A percentile compares a stretch with the other conserved stretches of the same genome.
These are phyloP conservation scores for Prunella vulgaris DNA, from an alignment of 257 asterid species.

Conservation along the genomic window DNA sequence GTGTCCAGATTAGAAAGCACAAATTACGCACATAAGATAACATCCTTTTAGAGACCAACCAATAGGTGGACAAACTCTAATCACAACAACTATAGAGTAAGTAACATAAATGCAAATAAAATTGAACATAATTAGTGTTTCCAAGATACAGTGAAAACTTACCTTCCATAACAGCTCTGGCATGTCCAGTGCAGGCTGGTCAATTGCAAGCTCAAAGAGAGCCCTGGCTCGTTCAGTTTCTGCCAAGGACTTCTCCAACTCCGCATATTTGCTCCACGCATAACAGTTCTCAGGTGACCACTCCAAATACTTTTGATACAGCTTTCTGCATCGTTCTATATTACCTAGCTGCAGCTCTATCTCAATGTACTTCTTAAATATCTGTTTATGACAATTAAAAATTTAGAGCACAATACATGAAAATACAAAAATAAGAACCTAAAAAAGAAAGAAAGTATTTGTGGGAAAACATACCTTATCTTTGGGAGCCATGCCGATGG, in stretches of 20 bases:
- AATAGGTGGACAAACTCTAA: conserved; percentile 1
- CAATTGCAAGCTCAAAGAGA: conserved; percentile 90
- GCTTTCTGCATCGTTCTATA: conserved; percentile 79
- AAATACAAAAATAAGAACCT: conserved; percentile 10
- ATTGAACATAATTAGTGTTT: not conserved
- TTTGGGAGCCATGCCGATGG: conserved; percentile 64
- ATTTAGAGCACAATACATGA: conserved; percentile 8
- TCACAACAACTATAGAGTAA: not conserved
- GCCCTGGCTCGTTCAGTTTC: conserved; percentile 96
- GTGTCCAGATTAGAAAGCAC: not conserved
- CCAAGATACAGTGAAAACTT: conserved; percentile 4
- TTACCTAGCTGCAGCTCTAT: conserved; percentile 88
- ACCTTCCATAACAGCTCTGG: conserved; percentile 98
- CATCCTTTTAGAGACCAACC: not conserved
- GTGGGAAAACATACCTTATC: conserved; percentile 42
- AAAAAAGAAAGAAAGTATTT: conserved; percentile 4
- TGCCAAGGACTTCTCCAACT: conserved; percentile 70
- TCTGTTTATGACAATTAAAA: conserved; percentile 43
- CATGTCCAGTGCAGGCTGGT: conserved; percentile 94
- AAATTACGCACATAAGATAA: not conserved
- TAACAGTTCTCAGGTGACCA: conserved; percentile 96
- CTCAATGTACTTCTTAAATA: conserved; percentile 94
- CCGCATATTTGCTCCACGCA: conserved; percentile 93
- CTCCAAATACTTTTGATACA: conserved; percentile 77
- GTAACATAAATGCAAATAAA: not conserved